A percentile compares a stretch with the other conserved stretches of the same genome.
phyloP scores from a whole-genome alignment of 306 rosid species.

The Inga oerstediana region DNA sequence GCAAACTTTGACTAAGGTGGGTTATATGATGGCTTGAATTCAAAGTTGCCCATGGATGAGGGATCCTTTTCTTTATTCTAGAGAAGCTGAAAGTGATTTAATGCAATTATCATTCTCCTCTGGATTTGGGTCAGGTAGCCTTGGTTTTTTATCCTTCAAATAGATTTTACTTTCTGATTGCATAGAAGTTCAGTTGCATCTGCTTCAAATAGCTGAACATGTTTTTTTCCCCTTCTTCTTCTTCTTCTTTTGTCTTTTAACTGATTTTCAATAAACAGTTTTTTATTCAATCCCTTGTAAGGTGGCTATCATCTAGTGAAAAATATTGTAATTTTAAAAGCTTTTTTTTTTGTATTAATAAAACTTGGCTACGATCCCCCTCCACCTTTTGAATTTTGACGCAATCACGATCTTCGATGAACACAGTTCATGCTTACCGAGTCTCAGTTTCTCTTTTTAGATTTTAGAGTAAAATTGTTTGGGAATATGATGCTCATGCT shows the following conservation, averaged over 20 bases:
- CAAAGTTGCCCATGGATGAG: neutral
- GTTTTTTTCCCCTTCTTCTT: no score
- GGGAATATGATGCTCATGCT: slow-evolving; percentile 15
- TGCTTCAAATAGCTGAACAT: slow-evolving; percentile 3
- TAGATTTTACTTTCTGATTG: neutral
- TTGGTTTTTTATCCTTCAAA: neutral
- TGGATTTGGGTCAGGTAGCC: neutral
- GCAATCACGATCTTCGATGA: neutral
- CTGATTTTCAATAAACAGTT: neutral
- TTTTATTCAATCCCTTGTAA: neutral
- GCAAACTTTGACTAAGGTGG: slow-evolving; percentile 85
- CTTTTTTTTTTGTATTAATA: no score
- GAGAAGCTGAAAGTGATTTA: neutral
- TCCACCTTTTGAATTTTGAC: neutral
- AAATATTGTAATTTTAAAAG: neutral
- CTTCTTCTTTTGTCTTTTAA: no score
- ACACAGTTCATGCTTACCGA: neutral
- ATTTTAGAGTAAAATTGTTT: neutral
- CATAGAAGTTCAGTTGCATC: neutral
- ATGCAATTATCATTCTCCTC: slow-evolving; percentile 4
- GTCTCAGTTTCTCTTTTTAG: neutral
- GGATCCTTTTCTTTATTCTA: neutral
- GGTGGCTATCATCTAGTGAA: neutral
- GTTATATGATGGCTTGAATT: slow-evolving; percentile 36
- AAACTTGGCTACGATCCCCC: neutral